Base-by-base conservation (phyloP, 805 yeast genomes). In the Clavispora vitiphila region DNA sequence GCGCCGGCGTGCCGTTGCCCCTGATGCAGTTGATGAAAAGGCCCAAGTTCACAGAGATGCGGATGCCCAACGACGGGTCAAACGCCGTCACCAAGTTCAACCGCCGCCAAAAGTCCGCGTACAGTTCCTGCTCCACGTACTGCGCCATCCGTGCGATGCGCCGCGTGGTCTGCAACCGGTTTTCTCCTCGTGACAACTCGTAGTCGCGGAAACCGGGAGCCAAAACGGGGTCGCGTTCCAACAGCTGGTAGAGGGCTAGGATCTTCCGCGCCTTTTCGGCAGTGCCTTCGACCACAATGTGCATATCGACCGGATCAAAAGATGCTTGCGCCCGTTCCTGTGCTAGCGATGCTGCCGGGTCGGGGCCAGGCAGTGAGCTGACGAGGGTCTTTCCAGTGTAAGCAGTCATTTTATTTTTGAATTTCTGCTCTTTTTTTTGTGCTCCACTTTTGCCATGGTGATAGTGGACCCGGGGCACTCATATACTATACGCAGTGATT, bases 1-100 rank as follows among this genome's bases (percentile, higher is more conserved):
- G 73, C 7, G 56, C 61, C 11, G 49, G 61, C 14, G 72, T 68
- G 38, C 73, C 73, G 42, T 68, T 68, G 19, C 72, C 72, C 46
- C 52, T 61, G 44, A 68, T 54, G 50, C 72, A 67, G 42, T 64
- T 60, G 44, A 65, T 51, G 44, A 65, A 68, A 18, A 68, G 58
- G 12, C 70, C 72, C 48, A 68, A 57, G 51, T 67, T 66, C 41
- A 68, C 68, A 19, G 60, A 46, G 35, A 68, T 60, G 46, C 72
- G 58, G 42, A 64, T 67, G 15, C 69, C 68, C 39, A 61, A 45
- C 26, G 66, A 62, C 3, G 72, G 71, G 43, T 68, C 72, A 39
- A 55, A 58, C 3, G 63, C 64, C 6, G 69, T 62, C 40, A 68
- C 48, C 41, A 68, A 54, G 39, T 63, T 58, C 48, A 67, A 56